phyloP scores from a whole-genome alignment of 192 early-diverging fungal genomes.

The Coemansia sp. region DNA sequence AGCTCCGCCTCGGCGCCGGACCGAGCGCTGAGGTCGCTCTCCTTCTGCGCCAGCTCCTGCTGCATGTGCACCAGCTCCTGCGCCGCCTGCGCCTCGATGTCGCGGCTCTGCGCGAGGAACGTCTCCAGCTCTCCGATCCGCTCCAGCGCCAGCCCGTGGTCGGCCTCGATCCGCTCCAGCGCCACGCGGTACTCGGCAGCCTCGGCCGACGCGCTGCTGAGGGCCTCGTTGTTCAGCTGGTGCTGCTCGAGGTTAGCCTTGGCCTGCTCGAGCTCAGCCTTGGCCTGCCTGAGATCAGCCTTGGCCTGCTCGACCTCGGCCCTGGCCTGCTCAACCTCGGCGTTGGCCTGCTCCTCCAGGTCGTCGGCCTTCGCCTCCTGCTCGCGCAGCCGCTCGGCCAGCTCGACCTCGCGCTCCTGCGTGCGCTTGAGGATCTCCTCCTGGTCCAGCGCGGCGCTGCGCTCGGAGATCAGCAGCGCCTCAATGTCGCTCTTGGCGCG shows the following conservation, averaged over 20 bases:
- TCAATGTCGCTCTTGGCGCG: constrained; percentile 73
- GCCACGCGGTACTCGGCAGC: constrained; percentile 45
- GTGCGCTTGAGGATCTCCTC: constrained; percentile 84
- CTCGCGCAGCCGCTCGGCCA: constrained; percentile 70
- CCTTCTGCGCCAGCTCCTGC: constrained; percentile 24
- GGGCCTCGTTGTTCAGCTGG: constrained; percentile 60
- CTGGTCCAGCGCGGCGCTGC: constrained; percentile 77
- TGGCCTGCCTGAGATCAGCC: constrained; percentile 55
- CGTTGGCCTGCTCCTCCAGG: constrained; percentile 66
- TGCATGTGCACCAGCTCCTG: constrained; percentile 29
- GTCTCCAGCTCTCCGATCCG: constrained; percentile 34
- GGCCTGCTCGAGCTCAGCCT: constrained; percentile 56
- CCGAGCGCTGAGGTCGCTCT: constrained; percentile 26
- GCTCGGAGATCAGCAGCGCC: constrained; percentile 71
- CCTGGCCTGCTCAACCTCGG: constrained; percentile 55
- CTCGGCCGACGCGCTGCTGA: constrained; percentile 63
- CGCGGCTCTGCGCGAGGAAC: constrained; percentile 23
- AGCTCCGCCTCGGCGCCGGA: constrained; percentile 20
- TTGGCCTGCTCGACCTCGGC: constrained; percentile 61
- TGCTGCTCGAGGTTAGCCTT: constrained; percentile 30
- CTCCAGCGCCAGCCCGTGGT: constrained; percentile 28
- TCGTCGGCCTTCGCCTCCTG: constrained; percentile 64
- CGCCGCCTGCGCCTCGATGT: constrained; percentile 24
- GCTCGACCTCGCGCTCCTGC: constrained; percentile 69
- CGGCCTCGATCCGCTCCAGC: constrained; percentile 32